Evolutionary conservation across 345 rosid species (phyloP), one percentile per base, ranked within the genome.

Genomic region (Eucalyptus regnans): DNA sequence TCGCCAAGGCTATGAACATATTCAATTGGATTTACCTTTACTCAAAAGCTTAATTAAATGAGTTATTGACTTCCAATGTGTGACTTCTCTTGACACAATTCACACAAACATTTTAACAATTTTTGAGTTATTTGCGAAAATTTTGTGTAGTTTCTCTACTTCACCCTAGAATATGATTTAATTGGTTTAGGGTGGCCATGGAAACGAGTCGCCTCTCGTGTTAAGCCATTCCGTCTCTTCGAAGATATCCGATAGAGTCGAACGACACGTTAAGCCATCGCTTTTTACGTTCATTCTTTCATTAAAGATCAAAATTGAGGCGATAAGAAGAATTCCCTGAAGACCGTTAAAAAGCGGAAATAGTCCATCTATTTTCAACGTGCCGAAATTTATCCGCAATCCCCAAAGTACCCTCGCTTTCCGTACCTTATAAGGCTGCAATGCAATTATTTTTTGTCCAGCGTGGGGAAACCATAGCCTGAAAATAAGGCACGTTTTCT

Each of bases 21-120:
- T 56, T 0, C 1, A 56, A 0, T 9, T 23, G 0, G 6, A 56
- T 25, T 0, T 56, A 10, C 0, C 0, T 56, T 9, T 0, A 22
- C 0, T 56, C 1, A 56, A 0, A 56, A 23, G 6, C 0, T 0
- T 56, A 56, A 56, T 56, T 56, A 0, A 23, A 56, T 56, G 62
- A 23, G 29, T 56, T 56, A 56, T 56, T 56, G 1, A 25, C 62
- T 22, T 56, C 1, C 6, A 56, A 25, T 56, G 12, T 23, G 12
- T 1, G 6, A 56, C 29, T 56, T 56, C 29, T 56, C 6, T 56
- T 56, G 23, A 9, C 62, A 56, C 62, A 56, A 23, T 29, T 56
- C 62, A 23, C 6, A 56, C 62, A 23, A 56, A 25, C 62, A 23
- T 9, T 25, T 25, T 22, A 23, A 56, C 12, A 56, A 56, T 9